Evolutionary conservation across 495 filamentous ascomycete species (phyloP).

Genomic region (Podospora sp.): DNA sequence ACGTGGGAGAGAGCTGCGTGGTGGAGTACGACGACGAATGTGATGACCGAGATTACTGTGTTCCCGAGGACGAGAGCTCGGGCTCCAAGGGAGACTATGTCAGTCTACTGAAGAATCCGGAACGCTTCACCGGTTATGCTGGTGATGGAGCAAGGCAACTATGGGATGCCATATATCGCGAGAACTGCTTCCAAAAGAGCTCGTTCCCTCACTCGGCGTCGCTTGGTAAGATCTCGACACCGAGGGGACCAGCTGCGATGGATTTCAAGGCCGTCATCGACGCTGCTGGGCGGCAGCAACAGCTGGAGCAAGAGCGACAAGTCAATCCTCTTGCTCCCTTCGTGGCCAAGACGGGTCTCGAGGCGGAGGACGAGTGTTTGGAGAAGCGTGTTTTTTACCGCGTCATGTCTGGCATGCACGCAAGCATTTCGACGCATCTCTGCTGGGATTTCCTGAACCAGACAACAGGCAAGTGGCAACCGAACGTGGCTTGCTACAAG

Average conservation of each 20-base stretch:
- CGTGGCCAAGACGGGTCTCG: conserved; percentile 56
- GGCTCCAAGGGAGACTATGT: conserved; percentile 93
- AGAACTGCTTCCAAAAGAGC: conserved; percentile 91
- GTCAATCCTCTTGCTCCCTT: conserved; percentile 53
- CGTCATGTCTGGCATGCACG: conserved; percentile 95
- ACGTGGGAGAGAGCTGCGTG: conserved; percentile 92
- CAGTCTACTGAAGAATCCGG: conserved; percentile 88
- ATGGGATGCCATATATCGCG: conserved; percentile 94
- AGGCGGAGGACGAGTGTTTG: conserved; percentile 85
- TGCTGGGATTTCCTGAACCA: conserved; percentile 98
- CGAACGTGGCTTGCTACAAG: conserved; percentile 89
- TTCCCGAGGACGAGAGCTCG: conserved; percentile 90
- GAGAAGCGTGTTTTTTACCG: conserved; percentile 98
- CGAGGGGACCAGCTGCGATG: conserved; percentile 67
- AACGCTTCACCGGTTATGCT: conserved; percentile 91
- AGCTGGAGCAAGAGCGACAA: conserved; percentile 54
- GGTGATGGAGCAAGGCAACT: conserved; percentile 82
- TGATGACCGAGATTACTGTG: conserved; percentile 95
- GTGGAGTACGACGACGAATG: conserved; percentile 98
- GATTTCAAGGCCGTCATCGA: conserved; percentile 84
- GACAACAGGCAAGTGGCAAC: conserved; percentile 90
- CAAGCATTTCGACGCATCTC: conserved; percentile 91
- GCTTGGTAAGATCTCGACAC: conserved; percentile 42
- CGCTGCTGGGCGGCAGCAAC: conserved; percentile 66
- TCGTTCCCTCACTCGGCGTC: conserved; percentile 54